phyloP scores from a whole-genome alignment of 306 rosid genomes.

The Crataegus laevigata region DNA sequence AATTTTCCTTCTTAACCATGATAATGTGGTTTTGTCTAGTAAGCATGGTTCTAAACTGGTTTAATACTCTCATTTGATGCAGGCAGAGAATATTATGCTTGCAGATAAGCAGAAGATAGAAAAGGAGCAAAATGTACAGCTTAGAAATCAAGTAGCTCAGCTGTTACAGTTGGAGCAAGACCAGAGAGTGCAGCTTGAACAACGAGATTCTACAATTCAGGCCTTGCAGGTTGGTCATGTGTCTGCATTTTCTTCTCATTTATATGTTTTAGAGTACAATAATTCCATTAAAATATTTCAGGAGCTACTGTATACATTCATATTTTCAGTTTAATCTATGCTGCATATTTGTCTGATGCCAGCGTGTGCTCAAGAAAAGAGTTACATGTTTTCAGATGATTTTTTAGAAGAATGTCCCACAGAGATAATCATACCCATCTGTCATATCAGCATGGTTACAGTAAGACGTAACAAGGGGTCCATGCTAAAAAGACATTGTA shows the following conservation, averaged over 20 bases:
- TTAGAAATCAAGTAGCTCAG: conserved; percentile 88
- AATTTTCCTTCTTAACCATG: background rate
- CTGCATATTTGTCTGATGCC: background rate
- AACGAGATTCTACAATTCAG: conserved; percentile 66
- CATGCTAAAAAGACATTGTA: background rate
- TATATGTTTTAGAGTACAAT: background rate
- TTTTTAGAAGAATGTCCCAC: background rate
- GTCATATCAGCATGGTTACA: background rate
- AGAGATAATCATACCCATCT: background rate
- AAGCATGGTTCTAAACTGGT: conserved; percentile 24
- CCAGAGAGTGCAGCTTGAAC: conserved; percentile 65
- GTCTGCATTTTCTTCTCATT: background rate
- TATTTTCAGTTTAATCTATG: background rate
- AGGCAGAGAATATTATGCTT: conserved; percentile 74
- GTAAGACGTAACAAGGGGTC: background rate
- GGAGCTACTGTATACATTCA: background rate
- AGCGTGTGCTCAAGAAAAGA: background rate
- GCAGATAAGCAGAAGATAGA: conserved; percentile 70
- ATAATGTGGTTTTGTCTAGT: conserved; percentile 2
- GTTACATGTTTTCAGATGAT: background rate
- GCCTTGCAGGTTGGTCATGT: conserved; percentile 61
- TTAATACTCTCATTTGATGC: conserved; percentile 36
- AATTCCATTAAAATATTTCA: background rate
- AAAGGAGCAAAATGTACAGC: conserved; percentile 82
- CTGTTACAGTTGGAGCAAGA: conserved; percentile 82